Base-by-base conservation (phyloP, 2,329 filamentous ascomycete species). In the Apiospora koreana region DNA sequence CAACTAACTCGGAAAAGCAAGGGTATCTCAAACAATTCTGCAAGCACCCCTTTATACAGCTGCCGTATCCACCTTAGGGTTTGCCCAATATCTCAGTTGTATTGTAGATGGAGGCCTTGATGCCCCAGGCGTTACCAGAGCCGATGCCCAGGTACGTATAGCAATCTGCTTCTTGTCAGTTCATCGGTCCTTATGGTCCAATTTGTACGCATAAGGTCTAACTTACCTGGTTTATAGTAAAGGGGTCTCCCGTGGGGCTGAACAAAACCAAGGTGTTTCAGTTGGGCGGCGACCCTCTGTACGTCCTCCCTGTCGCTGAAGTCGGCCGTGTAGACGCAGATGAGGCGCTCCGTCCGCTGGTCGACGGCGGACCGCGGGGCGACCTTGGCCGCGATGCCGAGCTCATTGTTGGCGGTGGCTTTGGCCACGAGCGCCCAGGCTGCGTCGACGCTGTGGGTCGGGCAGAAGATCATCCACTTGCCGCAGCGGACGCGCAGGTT, bases 381-480 rank as follows among this genome's bases (percentile, higher is more conserved):
- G 16, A 95, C 91, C 80, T 96, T 97, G 12, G 93, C 92, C 1
- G 83, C 86, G 48, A 89, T 87, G 0, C 94, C 94, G 2, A 97
- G 86, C 73, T 92, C 86, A 71, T 92, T 91, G 41, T 88, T 86
- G 16, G 88, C 87, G 0, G 93, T 93, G 2, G 89, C 92, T 68
- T 85, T 86, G 5, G 90, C 92, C 12, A 97, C 84, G 10, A 85
- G 82, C 7, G 81, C 84, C 94, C 94, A 95, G 7, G 88, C 81
- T 3, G 85, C 83, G 73, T 92, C 86, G 21, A 94, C 86, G 41
- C 88, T 82, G 9, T 81, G 77, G 0, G 82, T 77, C 0, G 81
- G 75, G 16, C 87, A 88, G 74, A 94, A 94, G 1, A 95, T 78
- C 90, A 95, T 92, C 93, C 93, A 95, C 89, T 95, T 96, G 68